phyloP scores from a whole-genome alignment of 108 stramenopile genomes.

The Bacterosira constricta region DNA sequence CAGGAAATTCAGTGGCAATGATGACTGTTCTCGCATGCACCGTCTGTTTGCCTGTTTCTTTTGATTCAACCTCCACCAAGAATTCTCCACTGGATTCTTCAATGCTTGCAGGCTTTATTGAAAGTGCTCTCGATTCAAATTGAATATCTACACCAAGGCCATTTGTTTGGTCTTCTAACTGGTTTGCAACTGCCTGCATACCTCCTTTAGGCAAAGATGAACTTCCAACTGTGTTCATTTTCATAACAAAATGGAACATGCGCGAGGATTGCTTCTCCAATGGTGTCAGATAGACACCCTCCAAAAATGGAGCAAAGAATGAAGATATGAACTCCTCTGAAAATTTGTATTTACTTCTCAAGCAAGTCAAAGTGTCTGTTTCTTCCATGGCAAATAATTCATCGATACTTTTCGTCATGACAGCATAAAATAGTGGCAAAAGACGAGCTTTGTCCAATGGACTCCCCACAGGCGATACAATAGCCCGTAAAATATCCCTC shows the following conservation, averaged over 20 bases:
- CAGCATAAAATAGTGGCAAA: constrained; percentile 63
- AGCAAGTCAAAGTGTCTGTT: constrained; percentile 62
- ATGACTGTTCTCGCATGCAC: constrained; percentile 60
- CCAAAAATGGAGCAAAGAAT: constrained; percentile 86
- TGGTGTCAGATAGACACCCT: constrained; percentile 82
- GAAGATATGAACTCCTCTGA: constrained; percentile 67
- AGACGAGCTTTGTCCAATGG: constrained; percentile 69
- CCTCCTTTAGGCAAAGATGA: constrained; percentile 76
- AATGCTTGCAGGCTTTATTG: constrained; percentile 27
- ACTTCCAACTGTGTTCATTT: constrained; percentile 82
- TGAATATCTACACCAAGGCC: constrained; percentile 50
- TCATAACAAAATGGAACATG: constrained; percentile 90
- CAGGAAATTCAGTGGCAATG: constrained; percentile 75
- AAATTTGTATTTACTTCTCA: constrained; percentile 71
- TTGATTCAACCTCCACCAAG: constrained; percentile 2
- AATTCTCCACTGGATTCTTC: neutral
- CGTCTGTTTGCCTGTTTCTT: neutral
- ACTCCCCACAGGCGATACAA: constrained; percentile 73
- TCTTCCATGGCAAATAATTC: constrained; percentile 79
- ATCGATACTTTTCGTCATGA: constrained; percentile 57
- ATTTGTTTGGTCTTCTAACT: constrained; percentile 59
- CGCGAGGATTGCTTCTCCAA: constrained; percentile 74
- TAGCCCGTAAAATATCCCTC: constrained; percentile 45
- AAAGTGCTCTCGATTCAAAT: constrained; percentile 34
- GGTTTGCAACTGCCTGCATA: constrained; percentile 73